These are phyloP conservation scores for Geranomyces variabilis DNA, from an alignment of 192 early-diverging fungal genomes.

Conservation along the genomic window DNA sequence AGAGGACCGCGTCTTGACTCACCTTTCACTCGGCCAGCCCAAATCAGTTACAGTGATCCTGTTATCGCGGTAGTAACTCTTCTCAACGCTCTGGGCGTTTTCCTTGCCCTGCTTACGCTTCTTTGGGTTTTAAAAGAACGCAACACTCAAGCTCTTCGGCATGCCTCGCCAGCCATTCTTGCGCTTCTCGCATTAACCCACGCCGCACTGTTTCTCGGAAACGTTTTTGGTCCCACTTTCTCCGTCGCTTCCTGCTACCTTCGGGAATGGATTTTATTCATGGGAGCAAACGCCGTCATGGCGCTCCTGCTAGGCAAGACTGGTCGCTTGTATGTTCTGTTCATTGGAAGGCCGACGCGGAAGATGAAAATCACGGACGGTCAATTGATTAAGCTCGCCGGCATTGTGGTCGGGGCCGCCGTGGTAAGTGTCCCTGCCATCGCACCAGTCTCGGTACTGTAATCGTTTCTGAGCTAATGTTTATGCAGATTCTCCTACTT, in stretches of 20 bases:
- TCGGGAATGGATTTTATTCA: not conserved
- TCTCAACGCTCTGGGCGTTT: not conserved
- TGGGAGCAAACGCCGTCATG: not conserved
- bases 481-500: not conserved
- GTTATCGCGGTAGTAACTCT: not conserved
- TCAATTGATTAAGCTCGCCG: not conserved
- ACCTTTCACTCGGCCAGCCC: not conserved
- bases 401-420: not conserved
- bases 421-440: not conserved
- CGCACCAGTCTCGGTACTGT: no score
- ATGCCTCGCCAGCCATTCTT: not conserved
- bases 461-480: not conserved
- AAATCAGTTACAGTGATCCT: conserved; percentile 3
- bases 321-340: not conserved
- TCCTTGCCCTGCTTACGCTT: not conserved
- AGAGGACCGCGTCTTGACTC: no score
- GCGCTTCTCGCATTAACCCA: not conserved
- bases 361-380: conserved; percentile 1
- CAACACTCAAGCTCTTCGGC: not conserved
- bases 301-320: not conserved
- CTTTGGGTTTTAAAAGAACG: not conserved
- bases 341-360: not conserved
- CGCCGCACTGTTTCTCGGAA: not conserved
- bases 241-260: not conserved
- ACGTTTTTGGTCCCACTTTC: not conserved